Evolutionary conservation across 2,329 filamentous ascomycete species (phyloP).

Genomic region (Zasmidium cellare): DNA sequence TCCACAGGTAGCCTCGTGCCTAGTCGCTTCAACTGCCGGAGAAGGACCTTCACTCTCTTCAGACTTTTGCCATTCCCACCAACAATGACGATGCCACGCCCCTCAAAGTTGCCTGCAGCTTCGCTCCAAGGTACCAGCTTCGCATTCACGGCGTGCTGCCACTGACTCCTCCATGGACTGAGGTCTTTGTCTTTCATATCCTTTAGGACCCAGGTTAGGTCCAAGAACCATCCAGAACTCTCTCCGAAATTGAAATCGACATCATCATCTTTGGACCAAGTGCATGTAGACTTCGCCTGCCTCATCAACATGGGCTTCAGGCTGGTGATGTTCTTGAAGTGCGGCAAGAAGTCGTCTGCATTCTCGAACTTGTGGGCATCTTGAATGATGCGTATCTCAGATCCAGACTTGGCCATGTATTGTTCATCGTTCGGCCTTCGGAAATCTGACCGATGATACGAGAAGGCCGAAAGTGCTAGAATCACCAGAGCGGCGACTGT

Average conservation of each 20-base stretch:
- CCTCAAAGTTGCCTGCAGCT: constrained; percentile 24
- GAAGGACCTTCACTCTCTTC: constrained; percentile 27
- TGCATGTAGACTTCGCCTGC: constrained; percentile 6
- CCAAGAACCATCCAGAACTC: background rate
- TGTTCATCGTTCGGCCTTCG: too few species aligned
- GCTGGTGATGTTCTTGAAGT: background rate
- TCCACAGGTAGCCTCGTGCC: constrained; percentile 31
- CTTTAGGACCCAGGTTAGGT: background rate
- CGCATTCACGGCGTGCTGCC: constrained; percentile 1
- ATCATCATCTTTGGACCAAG: background rate
- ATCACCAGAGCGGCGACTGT: too few species aligned
- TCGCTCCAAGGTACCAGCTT: constrained; percentile 21
- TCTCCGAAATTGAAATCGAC: constrained; percentile 8
- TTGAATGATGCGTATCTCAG: background rate
- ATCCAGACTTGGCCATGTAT: too few species aligned
- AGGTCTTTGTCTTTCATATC: background rate
- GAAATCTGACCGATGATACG: too few species aligned
- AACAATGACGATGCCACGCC: constrained; percentile 35
- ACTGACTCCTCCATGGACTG: background rate
- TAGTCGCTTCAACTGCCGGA: constrained; percentile 18
- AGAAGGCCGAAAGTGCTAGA: too few species aligned
- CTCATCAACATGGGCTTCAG: constrained; percentile 1
- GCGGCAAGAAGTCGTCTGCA: constrained; percentile 4
- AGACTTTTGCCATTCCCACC: constrained; percentile 26
- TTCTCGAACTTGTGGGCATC: constrained; percentile 3